Evolutionary conservation across 2,329 filamentous ascomycete species (phyloP).

Genomic region (Berkeleyomyces rouxiae): DNA sequence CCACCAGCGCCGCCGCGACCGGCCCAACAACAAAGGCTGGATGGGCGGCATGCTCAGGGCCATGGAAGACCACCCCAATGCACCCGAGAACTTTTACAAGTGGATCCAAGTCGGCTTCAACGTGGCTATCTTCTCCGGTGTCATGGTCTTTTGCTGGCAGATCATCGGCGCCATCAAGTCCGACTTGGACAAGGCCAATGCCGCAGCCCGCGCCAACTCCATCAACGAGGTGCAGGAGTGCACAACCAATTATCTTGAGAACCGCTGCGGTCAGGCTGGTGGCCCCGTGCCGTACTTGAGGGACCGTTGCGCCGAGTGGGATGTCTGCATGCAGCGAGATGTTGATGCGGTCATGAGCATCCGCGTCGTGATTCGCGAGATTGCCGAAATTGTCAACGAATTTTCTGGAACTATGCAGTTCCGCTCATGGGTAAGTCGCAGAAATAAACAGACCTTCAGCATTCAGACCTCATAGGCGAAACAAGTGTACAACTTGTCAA

Average conservation of each 20-base stretch:
- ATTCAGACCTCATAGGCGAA: too few species aligned
- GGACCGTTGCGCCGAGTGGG: constrained; percentile 61
- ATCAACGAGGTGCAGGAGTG: constrained; percentile 60
- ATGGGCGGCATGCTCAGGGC: constrained; percentile 30
- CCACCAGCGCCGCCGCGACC: constrained; percentile 16
- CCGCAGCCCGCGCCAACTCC: constrained; percentile 50
- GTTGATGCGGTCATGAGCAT: constrained; percentile 62
- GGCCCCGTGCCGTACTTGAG: constrained; percentile 51
- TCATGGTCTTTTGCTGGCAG: constrained; percentile 51
- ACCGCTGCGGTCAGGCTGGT: constrained; percentile 49
- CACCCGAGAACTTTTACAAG: constrained; percentile 40
- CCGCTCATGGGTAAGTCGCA: constrained; percentile 45
- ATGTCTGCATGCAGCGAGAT: constrained; percentile 73
- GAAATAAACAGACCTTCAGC: background rate
- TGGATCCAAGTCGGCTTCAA: constrained; percentile 50
- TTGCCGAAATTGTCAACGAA: constrained; percentile 84
- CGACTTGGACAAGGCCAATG: constrained; percentile 58
- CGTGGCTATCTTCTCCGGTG: constrained; percentile 36
- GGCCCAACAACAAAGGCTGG: constrained; percentile 19
- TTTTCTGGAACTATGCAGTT: constrained; percentile 83
- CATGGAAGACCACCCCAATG: constrained; percentile 40
- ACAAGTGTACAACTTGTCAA: too few species aligned
- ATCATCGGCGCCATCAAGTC: constrained; percentile 53
- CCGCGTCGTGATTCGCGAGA: constrained; percentile 68
- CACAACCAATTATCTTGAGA: constrained; percentile 54